phyloP scores from a whole-genome alignment of 1,284 basidiomycete genomes.

The Porodaedalea pini region DNA sequence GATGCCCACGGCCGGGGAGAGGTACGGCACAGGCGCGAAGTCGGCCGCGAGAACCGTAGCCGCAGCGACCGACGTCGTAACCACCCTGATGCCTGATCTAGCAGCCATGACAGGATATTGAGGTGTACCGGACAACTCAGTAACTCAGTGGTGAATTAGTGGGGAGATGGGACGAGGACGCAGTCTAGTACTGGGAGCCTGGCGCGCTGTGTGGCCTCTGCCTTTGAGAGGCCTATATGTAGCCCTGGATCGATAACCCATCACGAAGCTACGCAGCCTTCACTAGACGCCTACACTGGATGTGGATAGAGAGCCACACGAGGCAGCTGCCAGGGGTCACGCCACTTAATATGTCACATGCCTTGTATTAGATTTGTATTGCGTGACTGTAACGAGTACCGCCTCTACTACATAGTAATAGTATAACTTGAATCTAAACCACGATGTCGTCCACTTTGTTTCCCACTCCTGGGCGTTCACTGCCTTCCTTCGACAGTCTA shows the following conservation, averaged over 20 bases:
- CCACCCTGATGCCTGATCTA: slow-evolving; percentile 3
- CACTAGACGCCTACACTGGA: slow-evolving; percentile 1
- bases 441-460: slow-evolving; percentile 42
- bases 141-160: background rate
- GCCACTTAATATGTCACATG: background rate
- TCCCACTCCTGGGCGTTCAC: slow-evolving; percentile 32
- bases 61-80: slow-evolving; percentile 30
- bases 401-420: background rate
- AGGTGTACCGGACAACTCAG: background rate
- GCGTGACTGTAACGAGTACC: background rate
- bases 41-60: slow-evolving; percentile 42
- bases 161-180: background rate
- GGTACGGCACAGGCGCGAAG: slow-evolving; percentile 46
- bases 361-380: background rate
- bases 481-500: slow-evolving; percentile 47
- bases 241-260: slow-evolving; percentile 1
- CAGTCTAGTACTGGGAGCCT: background rate
- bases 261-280: background rate
- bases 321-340: background rate
- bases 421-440: no score
- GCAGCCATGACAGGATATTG: background rate
- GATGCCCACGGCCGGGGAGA: slow-evolving; percentile 35
- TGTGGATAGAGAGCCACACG: background rate
- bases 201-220: background rate
- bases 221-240: background rate